Conservation (phyloP, 2,329 filamentous ascomycete genomes). For the Sarocladiaceae sp. region DNA sequence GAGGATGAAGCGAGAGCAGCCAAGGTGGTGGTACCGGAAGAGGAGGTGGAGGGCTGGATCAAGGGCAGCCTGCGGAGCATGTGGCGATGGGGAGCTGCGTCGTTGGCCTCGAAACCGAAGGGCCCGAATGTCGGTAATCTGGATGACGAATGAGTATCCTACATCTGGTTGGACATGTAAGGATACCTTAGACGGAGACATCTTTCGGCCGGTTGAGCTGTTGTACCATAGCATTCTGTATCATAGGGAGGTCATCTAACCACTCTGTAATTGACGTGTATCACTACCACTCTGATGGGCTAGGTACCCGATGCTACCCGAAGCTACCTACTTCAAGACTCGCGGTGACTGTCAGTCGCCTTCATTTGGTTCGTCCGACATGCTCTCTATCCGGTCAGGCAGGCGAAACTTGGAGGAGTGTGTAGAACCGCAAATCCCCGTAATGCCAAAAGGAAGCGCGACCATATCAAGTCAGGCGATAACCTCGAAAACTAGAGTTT, state of each 20-base stretch:
- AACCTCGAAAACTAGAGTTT: too few relatives aligned
- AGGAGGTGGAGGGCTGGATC: slow-evolving; percentile 64
- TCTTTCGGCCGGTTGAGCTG: neutral
- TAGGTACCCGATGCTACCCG: too few relatives aligned
- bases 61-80: slow-evolving; percentile 52
- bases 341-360: too few relatives aligned
- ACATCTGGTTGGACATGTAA: neutral
- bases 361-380: too few relatives aligned
- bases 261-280: slow-evolving; percentile 4
- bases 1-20: slow-evolving; percentile 65
- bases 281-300: too few relatives aligned
- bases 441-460: too few relatives aligned
- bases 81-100: slow-evolving; percentile 43
- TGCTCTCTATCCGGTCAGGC: too few relatives aligned
- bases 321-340: too few relatives aligned
- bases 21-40: slow-evolving; percentile 56
- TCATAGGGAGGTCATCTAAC: neutral
- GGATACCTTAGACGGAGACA: neutral
- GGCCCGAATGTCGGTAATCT: slow-evolving; percentile 34
- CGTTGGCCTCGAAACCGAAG: slow-evolving; percentile 33
- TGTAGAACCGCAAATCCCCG: too few relatives aligned
- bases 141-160: slow-evolving; percentile 25
- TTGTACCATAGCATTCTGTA: slow-evolving; percentile 3
- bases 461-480: too few relatives aligned
- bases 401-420: too few relatives aligned